Base-by-base conservation (phyloP, 2,329 filamentous ascomycete genomes). In the Rutstroemia sp. region DNA sequence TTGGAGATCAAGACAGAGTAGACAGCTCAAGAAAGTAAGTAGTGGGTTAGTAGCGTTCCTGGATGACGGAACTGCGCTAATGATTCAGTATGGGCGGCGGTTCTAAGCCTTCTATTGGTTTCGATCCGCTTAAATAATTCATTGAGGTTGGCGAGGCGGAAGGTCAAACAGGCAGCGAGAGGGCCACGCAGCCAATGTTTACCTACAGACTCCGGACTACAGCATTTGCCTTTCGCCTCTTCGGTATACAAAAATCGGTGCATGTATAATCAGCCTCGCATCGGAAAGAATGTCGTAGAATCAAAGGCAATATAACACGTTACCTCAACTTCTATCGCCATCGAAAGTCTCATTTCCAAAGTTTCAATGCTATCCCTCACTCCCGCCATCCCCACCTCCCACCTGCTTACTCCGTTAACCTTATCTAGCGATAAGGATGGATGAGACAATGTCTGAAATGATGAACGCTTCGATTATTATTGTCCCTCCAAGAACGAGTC, bases 11-110 rank as follows among this genome's bases (percentile, higher is more conserved):
- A 42, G 17, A 4, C 30, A 34, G 30, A 34, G 30, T 34, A 54
- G 51, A 54, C 51, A 54, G 51, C 51, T 54, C 23, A 27, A 54
- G 14, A 51, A 34, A 34, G 30, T 42, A 42, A 42, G 39, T 42
- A 42, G 38, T n/a, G 38, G 38, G 38, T 41, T 41, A 37, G 53
- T 50, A 55, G 53, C 17, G 53, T 55, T 49, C 25, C 27, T 55
- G 48, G 39, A 55, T 55, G 53, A 55, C 53, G 53, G 53, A 55
- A 55, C 25, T 27, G n/a, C 52, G 46, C 51, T 48, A 54, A 54
- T n/a, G 14, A 27, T 41, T 7, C 44, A 30, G 44, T 34, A 14
- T 12, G 30, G 30, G 30, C 10, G 12, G 30, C 10, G 30, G 12
- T 34, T 34, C 30, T 12, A 34, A 14, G 30, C 30, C 30, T 54